Evolutionary conservation across 495 filamentous ascomycete genomes (phyloP).

Genomic region (Penicillium salamii): DNA sequence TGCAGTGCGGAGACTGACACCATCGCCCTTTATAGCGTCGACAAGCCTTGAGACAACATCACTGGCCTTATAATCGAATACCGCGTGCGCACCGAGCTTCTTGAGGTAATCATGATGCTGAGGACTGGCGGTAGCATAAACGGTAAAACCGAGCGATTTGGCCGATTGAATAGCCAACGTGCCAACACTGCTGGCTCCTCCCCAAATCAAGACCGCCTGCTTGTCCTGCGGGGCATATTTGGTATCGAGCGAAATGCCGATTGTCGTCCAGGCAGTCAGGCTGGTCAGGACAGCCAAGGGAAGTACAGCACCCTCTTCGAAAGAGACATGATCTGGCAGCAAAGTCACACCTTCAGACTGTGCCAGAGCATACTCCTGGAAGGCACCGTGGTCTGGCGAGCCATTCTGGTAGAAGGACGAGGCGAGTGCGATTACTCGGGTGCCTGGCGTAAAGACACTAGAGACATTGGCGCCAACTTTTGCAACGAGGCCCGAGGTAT

Average conservation of each 20-base stretch:
- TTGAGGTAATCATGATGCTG: constrained; percentile 43
- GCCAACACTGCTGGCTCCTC: constrained; percentile 45
- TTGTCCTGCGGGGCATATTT: constrained; percentile 24
- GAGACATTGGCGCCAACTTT: constrained; percentile 31
- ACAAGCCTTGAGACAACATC: constrained; percentile 39
- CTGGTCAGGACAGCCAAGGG: constrained; percentile 35
- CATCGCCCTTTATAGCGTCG: constrained; percentile 29
- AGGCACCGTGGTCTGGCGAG: constrained; percentile 34
- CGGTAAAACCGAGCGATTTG: constrained; percentile 36
- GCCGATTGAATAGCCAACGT: constrained; percentile 41
- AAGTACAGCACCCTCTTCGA: constrained; percentile 38
- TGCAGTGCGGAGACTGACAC: constrained; percentile 27
- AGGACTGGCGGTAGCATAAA: constrained; percentile 45
- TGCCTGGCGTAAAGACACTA: constrained; percentile 29
- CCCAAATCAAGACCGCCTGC: constrained; percentile 47
- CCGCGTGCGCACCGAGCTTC: constrained; percentile 38
- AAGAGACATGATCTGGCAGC: constrained; percentile 35
- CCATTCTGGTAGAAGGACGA: constrained; percentile 26
- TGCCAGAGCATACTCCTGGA: constrained; percentile 35
- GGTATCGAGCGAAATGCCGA: constrained; percentile 32
- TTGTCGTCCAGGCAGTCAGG: constrained; percentile 28
- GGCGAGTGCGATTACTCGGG: constrained; percentile 32
- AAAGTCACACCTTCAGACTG: constrained; percentile 17
- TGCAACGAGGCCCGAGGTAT: constrained; percentile 35
- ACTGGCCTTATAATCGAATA: constrained; percentile 43